Percentiles rank a stretch among this genome's conserved stretches.
Conservation (phyloP, 1,284 basidiomycete species). For the Pseudozyma sp. region DNA sequence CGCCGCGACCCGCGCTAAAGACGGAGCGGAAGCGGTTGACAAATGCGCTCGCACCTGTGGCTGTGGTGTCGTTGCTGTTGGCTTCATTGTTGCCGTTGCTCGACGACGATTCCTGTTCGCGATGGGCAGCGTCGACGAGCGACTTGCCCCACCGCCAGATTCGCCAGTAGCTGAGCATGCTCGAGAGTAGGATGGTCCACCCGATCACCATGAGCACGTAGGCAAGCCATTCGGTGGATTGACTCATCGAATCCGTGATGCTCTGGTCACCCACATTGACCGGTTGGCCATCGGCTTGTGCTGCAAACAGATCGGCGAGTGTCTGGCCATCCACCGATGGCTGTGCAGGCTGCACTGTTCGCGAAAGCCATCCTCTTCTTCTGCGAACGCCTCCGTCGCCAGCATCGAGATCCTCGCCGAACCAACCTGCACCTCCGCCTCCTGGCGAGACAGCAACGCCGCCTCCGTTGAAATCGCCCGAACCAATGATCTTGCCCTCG, state of each 20-base stretch:
- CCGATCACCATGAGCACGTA: conserved; percentile 91
- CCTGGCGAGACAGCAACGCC: conserved; percentile 27
- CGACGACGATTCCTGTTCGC: conserved; percentile 41
- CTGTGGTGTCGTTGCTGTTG: conserved; percentile 5
- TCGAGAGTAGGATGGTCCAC: conserved; percentile 81
- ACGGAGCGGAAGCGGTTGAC: conserved; percentile 37
- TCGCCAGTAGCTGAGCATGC: conserved; percentile 79
- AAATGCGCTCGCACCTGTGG: conserved; percentile 36
- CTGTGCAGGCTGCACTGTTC: conserved; percentile 17
- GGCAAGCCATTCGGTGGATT: conserved; percentile 81
- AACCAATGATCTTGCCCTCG: conserved; percentile 59
- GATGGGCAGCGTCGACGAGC: conserved; percentile 55
- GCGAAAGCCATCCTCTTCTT: conserved; percentile 21
- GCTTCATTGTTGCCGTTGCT: neutral
- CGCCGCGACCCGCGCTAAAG: conserved; percentile 16
- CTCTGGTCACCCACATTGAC: conserved; percentile 70
- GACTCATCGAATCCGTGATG: conserved; percentile 68
- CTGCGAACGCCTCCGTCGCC: conserved; percentile 9
- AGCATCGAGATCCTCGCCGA: conserved; percentile 36
- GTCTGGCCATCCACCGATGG: conserved; percentile 32
- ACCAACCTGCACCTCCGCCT: conserved; percentile 62
- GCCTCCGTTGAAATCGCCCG: conserved; percentile 10
- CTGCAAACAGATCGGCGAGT: conserved; percentile 62
- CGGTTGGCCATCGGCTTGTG: conserved; percentile 65
- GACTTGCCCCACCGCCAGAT: conserved; percentile 59